A percentile compares a stretch with the other conserved stretches of the same genome.
Evolutionary conservation across 2,329 filamentous ascomycete genomes (phyloP).

Genomic region (Fusarium hainanense): DNA sequence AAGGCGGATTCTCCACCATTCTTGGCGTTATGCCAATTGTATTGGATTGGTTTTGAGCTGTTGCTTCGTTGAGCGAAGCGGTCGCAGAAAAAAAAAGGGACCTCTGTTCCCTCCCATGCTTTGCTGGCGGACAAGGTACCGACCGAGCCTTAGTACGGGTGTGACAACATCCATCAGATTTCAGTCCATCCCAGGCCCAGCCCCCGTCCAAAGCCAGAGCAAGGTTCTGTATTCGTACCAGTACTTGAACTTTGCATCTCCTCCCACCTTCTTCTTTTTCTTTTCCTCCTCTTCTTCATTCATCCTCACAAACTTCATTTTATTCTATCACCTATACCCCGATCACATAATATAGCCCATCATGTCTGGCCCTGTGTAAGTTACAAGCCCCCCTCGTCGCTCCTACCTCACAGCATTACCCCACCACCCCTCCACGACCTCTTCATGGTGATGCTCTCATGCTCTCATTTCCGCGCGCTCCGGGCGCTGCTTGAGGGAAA

Average conservation of each 20-base stretch:
- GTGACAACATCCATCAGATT: constrained; percentile 35
- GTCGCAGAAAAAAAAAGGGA: constrained; percentile 15
- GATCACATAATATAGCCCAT: constrained; percentile 50
- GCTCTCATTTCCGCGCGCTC: constrained; percentile 52
- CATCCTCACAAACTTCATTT: constrained; percentile 28
- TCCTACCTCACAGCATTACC: constrained; percentile 47
- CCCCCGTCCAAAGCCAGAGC: neutral
- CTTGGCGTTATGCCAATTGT: constrained; percentile 41
- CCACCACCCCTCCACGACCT: constrained; percentile 54
- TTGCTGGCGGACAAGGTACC: constrained; percentile 35
- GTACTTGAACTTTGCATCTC: constrained; percentile 29
- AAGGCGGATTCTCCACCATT: constrained; percentile 42
- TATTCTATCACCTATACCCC: constrained; percentile 21
- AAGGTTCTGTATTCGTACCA: constrained; percentile 43
- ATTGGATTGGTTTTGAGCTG: constrained; percentile 35
- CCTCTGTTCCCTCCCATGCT: neutral
- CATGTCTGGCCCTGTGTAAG: constrained; percentile 77
- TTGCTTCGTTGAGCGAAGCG: constrained; percentile 36
- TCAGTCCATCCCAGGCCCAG: neutral
- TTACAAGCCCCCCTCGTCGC: constrained; percentile 49
- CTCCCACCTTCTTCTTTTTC: constrained; percentile 33
- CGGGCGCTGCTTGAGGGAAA: constrained; percentile 22
- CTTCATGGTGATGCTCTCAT: constrained; percentile 41
- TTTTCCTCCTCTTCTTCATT: constrained; percentile 34
- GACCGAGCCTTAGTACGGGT: constrained; percentile 32